Evolutionary conservation across 495 filamentous ascomycete genomes (phyloP), one percentile per base, ranked within the genome.

Genomic region (Penicillium alfredii): DNA sequence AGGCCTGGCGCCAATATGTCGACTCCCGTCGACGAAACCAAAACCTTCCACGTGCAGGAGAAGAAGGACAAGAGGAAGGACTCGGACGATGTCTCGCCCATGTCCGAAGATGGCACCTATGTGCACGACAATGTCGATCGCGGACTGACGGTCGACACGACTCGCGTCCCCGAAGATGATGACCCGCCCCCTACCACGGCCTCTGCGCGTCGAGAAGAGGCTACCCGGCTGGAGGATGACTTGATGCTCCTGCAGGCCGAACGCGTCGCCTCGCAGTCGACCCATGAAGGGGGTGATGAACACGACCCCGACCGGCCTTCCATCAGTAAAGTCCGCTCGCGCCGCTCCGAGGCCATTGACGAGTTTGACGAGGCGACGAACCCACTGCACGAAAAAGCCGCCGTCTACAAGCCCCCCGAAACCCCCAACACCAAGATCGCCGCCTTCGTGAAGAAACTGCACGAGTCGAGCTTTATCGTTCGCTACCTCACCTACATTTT

Each of bases 401-500:
- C 77, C 6, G 57, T 78, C 11, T 88, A 83, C 55, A 77, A 72
- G 46, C 84, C 84, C 0, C 78, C 80, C 0, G 72, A 77, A 35
- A 78, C 84, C 41, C 77, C 84, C 35, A 62, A 72, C 9, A 80
- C 76, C 21, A 68, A 64, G 15, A 55, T 87, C 16, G 72, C 75
- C 3, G 72, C 74, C 38, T 67, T 81, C 31, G 68, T 82, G 38
- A 82, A 84, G 47, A 71, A 50, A 20, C 61, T 94, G 20, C 84
- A 86, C 45, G 74, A 78, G 37, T 84, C 86, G 2, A 88, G 79
- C 40, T 80, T 84, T 15, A 60, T 94, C 23, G 53, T 94, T 35
- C 82, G 92, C 32, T 98, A 94, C 47, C 71, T 95, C 44, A 76
- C 84, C 26, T 96, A 98, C 52, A 88, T 94, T 47, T 66, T 80